Conservation (phyloP, 2,329 filamentous ascomycete genomes). For the Paraconiothyrium brasiliense region DNA sequence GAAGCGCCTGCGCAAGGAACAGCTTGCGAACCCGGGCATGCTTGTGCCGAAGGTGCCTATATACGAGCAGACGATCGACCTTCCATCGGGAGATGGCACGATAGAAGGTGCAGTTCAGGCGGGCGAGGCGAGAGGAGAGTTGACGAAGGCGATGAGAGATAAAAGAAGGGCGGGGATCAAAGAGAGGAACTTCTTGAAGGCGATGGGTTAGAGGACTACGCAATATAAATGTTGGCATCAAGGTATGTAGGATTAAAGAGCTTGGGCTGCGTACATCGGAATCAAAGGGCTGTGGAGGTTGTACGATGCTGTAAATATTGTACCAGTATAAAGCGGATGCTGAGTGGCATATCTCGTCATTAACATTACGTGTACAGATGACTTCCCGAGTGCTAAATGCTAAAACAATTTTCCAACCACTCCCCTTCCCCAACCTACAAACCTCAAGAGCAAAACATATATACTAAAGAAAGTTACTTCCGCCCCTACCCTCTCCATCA, state of each 20-base stretch:
- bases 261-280: not conserved
- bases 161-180: conserved; percentile 81
- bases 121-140: conserved; percentile 64
- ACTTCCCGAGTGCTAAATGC: not conserved
- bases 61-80: conserved; percentile 80
- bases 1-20: conserved; percentile 69
- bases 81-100: conserved; percentile 65
- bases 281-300: not conserved
- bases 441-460: conserved; percentile 1
- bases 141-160: conserved; percentile 76
- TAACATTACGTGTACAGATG: not conserved
- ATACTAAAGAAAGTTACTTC: not conserved
- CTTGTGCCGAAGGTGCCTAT: conserved; percentile 73
- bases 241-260: conserved; percentile 9
- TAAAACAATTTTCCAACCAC: not conserved
- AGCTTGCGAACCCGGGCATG: conserved; percentile 71
- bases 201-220: conserved; percentile 63
- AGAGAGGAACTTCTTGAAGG: conserved; percentile 86
- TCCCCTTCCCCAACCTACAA: not conserved
- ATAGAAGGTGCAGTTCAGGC: conserved; percentile 58
- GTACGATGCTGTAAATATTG: conserved; percentile 16
- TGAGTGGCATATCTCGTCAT: not conserved
- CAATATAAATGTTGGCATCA: not conserved
- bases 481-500: not conserved
- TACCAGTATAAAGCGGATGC: not conserved